Evolutionary conservation across 768 basidiomycete species (phyloP), one percentile per base, ranked within the genome.

Genomic region (Postia placenta): DNA sequence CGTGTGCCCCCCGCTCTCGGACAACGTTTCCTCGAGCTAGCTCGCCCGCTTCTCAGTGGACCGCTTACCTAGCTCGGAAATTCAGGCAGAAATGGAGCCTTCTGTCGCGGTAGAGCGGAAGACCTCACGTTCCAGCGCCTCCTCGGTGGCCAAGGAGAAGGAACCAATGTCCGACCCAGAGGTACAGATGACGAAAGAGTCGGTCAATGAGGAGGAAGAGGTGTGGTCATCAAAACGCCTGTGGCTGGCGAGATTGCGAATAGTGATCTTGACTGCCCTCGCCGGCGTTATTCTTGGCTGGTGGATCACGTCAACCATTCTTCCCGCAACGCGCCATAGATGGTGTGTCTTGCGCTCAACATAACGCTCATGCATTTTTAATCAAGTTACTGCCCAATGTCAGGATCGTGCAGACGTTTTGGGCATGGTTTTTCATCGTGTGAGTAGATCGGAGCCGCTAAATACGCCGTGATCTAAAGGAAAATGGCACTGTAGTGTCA

Each of bases 401-500:
- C 46, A 87, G 86, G 87, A 76, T 91, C 53, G 83, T 85, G 7
- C 87, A 90, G 65, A 85, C 87, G 0, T 36, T 91, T 30, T 86
- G 85, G 57, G 86, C 89, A 2, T 93, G 91, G 89, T 79, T 80
- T 47, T 89, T 92, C 69, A 71, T 92, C 54, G 55, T 78, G 85
- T 85, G 56, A 58, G 81, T 70, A 11, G 25, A 23, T 44, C 40
- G 4, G 12, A 4, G 7, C 40, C 27, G 38, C 20, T 54, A n/a
- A 22, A 44, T 26, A 38, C 41, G 23, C 45, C 26, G 20, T 45
- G 35, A 20, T 30, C 24, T 51, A 19, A 47, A 3, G 43, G 22
- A 44, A 42, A 11, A 23, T 47, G 3, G 11, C 20, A 11, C 22
- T 24, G n/a, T 47, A 63, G 62, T 4, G 74, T 88, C 52, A 91